phyloP scores from a whole-genome alignment of 306 rosid species.

The Acacia melanoxylon region DNA sequence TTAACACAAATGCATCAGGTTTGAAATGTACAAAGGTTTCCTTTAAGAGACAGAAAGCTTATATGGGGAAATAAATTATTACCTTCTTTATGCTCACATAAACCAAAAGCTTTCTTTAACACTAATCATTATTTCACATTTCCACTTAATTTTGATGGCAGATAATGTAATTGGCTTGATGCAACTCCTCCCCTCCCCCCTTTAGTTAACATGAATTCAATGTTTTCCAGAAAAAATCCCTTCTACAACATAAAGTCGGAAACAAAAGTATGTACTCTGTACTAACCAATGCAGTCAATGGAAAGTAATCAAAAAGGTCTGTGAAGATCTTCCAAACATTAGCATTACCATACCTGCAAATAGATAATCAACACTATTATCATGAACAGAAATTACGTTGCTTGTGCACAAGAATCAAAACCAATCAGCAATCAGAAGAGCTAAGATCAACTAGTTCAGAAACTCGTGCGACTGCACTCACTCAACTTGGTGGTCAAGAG shows the following conservation, averaged over 20 bases:
- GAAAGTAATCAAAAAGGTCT: slow-evolving; percentile 96
- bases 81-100: slow-evolving; percentile 6
- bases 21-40: not conserved
- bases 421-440: slow-evolving; percentile 8
- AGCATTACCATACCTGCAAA: slow-evolving; percentile 93
- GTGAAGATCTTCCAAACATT: slow-evolving; percentile 98
- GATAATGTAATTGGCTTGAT: slow-evolving; percentile 7
- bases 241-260: not conserved
- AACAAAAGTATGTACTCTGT: slow-evolving; percentile 2
- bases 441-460: not conserved
- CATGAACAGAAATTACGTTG: slow-evolving; percentile 17
- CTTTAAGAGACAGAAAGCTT: not conserved
- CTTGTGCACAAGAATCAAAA: slow-evolving; percentile 22
- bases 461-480: not conserved
- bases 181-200: not conserved
- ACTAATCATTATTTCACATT: not conserved
- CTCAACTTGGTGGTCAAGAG: not conserved
- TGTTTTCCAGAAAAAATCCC: not conserved
- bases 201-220: slow-evolving; percentile 17
- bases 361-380: slow-evolving; percentile 22
- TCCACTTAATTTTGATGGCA: slow-evolving; percentile 10
- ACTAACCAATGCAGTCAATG: slow-evolving; percentile 99
- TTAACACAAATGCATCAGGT: not conserved
- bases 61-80: slow-evolving; percentile 14
- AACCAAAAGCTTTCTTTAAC: not conserved